Conservation (phyloP, 2,329 filamentous ascomycete species). For the Fusarium sp. region DNA sequence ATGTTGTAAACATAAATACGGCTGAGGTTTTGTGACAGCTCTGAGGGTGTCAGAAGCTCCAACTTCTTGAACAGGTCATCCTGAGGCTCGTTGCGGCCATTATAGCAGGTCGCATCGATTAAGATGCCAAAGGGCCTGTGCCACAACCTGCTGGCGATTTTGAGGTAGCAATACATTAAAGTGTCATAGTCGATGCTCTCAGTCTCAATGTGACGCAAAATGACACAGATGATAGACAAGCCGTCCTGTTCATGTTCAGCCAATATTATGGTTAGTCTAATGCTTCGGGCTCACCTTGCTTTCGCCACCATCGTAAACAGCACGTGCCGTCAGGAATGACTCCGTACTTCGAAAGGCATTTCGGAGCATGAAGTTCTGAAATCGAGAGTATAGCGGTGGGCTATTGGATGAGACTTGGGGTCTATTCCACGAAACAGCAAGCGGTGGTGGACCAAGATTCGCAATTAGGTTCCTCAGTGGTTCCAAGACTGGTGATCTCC, state of each 20-base stretch:
- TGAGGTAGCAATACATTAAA: slow-evolving; percentile 72
- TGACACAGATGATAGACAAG: slow-evolving; percentile 72
- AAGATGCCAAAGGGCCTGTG: slow-evolving; percentile 73
- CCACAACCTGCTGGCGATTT: slow-evolving; percentile 76
- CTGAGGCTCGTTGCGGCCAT: slow-evolving; percentile 70
- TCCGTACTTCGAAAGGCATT: slow-evolving; percentile 73
- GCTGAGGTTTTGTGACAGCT: slow-evolving; percentile 65
- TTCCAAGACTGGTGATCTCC: slow-evolving; percentile 65
- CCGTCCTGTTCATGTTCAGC: slow-evolving; percentile 61
- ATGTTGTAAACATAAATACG: slow-evolving; percentile 76
- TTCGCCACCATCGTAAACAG: slow-evolving; percentile 75
- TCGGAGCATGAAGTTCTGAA: slow-evolving; percentile 76
- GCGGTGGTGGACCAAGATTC: slow-evolving; percentile 71
- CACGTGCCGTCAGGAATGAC: slow-evolving; percentile 68
- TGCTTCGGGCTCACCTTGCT: slow-evolving; percentile 61
- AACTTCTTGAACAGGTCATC: slow-evolving; percentile 71
- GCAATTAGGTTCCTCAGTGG: slow-evolving; percentile 68
- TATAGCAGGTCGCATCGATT: slow-evolving; percentile 75
- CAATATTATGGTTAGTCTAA: not conserved
- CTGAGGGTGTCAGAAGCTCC: slow-evolving; percentile 68
- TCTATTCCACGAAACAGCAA: slow-evolving; percentile 74
- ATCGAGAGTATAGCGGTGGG: slow-evolving; percentile 71
- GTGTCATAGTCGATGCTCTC: slow-evolving; percentile 72
- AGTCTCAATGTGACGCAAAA: slow-evolving; percentile 71
- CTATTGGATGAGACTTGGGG: slow-evolving; percentile 70